Evolutionary conservation across 139 green algal species (phyloP), one percentile per base, ranked within the genome.

Genomic region (Auxenochlorella pyrenoidosa): DNA sequence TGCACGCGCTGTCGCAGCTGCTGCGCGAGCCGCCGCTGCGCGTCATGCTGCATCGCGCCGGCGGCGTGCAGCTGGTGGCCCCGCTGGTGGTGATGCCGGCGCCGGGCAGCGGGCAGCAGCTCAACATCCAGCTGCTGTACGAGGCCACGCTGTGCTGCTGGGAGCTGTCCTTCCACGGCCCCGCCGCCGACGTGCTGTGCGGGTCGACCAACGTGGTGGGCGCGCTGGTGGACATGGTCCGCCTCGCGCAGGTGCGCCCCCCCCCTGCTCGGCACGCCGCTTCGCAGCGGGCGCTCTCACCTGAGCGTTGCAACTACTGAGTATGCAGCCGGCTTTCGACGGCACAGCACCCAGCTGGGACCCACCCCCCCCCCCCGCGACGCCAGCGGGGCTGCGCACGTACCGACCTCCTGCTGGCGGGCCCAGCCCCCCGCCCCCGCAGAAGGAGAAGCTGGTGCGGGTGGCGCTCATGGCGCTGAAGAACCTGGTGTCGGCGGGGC

Each of bases 401-500:
- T 26, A 44, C 30, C 70, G 38, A 43, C 16, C 70, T 36, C 22
- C n/a, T n/a, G n/a, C n/a, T n/a, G n/a, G n/a, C n/a, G n/a, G n/a
- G n/a, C n/a, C n/a, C n/a, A n/a, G n/a, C n/a, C 34, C 51, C 51
- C 3, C 0, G 12, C 22, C 76, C 32, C 76, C 43, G 80, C 80
- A 82, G 28, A 99, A 99, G 90, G 97, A 99, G 87, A 99, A 99
- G 94, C 95, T 99, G 75, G 91, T 98, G 90, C 94, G 97, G 12
- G 94, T 98, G 68, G 92, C 94, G 19, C 87, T 98, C 73, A 88
- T 97, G 51, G 90, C 94, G 28, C 88, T 99, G 80, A 92, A 93
- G 51, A 98, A 98, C 91, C 87, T 99, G 82, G 87, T 99, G 77
- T 72, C 79, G 38, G 79, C 78, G 75, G 79, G 76, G 28, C 75